Evolutionary conservation across 768 basidiomycete genomes (phyloP), one percentile per base, ranked within the genome.

Genomic region (Leccinellum albellum): DNA sequence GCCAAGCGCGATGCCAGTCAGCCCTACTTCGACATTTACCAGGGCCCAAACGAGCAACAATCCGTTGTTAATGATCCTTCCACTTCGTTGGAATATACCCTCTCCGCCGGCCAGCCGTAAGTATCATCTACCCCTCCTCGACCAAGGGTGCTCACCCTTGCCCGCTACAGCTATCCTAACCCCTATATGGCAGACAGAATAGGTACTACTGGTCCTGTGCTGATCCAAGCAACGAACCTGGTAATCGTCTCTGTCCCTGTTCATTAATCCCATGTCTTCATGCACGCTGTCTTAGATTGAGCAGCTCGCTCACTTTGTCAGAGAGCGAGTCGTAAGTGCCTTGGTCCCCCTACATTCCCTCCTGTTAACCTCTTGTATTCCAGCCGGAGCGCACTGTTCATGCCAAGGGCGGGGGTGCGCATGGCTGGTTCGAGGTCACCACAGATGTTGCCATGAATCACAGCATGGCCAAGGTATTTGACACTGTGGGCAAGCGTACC

Each of bases 371-470:
- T 21, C 29, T 33, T 46, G 28, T 15, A 1, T 33, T 47, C 26
- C 24, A 63, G 60, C 62, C 62, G 9, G 60, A 63, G 54, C 60
- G 62, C 29, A 58, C 51, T 37, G 51, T 63, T 23, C 60, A 63
- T 37, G 62, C 62, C 26, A 63, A 63, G 31, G 60, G 57, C 13
- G 62, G 6, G 12, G 62, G 62, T 40, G 62, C 62, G 23, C 57
- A 61, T 32, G 62, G 60, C 9, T 61, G 54, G 51, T 63, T 63
- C 31, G 62, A 61, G 40, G 60, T 63, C 6, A 63, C 62, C n/a
- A 63, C 62, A 28, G 42, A 55, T 21, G 51, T 53, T 15, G 62
- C 45, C 26, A 54, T 57, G 33, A 63, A 63, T 33, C 55, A 63
- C 40, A 58, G 56, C n/a, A 61, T 63, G 57, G 60, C 62, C 3